These are phyloP conservation scores for Talaromyces sp. DNA, from an alignment of 2,329 filamentous ascomycete species.

Conservation along the genomic window DNA sequence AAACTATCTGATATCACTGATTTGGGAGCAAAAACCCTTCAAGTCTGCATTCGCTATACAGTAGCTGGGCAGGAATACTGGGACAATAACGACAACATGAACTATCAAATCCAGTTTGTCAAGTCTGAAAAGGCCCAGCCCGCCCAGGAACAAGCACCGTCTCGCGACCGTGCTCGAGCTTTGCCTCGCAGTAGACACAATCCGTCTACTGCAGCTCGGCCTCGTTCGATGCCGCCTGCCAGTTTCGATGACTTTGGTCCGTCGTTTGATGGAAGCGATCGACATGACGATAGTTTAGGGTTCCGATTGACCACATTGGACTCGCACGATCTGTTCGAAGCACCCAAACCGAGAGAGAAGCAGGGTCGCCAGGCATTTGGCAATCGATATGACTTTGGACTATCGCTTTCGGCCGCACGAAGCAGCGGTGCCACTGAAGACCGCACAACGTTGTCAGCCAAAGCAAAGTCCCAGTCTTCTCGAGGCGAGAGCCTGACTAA, in stretches of 20 bases:
- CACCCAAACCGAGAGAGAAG: conserved; percentile 45
- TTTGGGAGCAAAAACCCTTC: conserved; percentile 86
- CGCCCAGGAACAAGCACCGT: conserved; percentile 45
- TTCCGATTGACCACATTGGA: conserved; percentile 69
- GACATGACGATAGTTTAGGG: conserved; percentile 63
- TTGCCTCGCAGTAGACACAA: conserved; percentile 66
- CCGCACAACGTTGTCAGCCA: conserved; percentile 54
- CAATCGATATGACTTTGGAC: conserved; percentile 92
- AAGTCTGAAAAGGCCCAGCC: conserved; percentile 66
- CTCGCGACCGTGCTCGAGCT: conserved; percentile 50
- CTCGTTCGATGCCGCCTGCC: conserved; percentile 50
- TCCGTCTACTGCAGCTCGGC: conserved; percentile 48
- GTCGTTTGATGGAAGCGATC: conserved; percentile 58
- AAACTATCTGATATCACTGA: conserved; percentile 88
- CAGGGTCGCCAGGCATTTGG: conserved; percentile 71
- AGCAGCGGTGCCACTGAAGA: conserved; percentile 62
- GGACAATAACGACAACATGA: conserved; percentile 86
- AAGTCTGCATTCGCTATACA: conserved; percentile 84
- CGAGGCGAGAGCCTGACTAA: conserved; percentile 19
- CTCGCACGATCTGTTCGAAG: conserved; percentile 63
- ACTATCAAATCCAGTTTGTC: conserved; percentile 91
- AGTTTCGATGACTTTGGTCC: conserved; percentile 66
- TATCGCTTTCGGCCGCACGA: conserved; percentile 82
- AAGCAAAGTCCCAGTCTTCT: conserved; percentile 47
- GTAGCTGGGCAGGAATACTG: conserved; percentile 84